Base-by-base conservation (phyloP, 23 red algal species). In the Gracilariopsis chorda region DNA sequence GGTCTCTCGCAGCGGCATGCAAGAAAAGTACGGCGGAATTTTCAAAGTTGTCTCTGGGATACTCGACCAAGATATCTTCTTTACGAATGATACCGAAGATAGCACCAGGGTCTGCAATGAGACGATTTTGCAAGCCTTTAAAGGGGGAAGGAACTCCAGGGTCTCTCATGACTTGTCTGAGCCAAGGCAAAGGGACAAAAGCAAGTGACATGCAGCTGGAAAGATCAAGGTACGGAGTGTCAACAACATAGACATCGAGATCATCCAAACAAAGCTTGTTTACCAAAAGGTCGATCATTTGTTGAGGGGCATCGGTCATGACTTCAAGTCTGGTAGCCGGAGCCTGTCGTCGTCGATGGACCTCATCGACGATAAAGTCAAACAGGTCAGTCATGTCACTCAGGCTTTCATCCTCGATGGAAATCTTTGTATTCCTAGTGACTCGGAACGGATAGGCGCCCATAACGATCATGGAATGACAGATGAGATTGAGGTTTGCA, bases 351-450 rank as follows among this genome's bases (percentile, higher is more conserved):
- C 96, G 63, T 68, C 84, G 71, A 59, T 93, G 88, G 33, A 98
- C 83, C 46, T 98, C 92, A 55, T 95, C 96, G 44, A 87, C 70
- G 37, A 98, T 92, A 42, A 93, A 84, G 56, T 90, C 89, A 20
- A 98, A 76, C 88, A 98, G 61, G 76, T 95, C 82, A 36, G 85
- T 71, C 61, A 61, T 86, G 27, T 93, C 92, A 40, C 80, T 76
- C 65, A 98, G 71, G 23, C 75, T 71, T 3, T 83, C 79, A 52
- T 95, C 92, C 27, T 98, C 96, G 56, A 98, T 76, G 13, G 89
- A 91, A 43, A 98, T 88, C 83, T 93, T 95, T 37, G 86, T 92
- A 73, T 98, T 98, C 37, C 96, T 74, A 37, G 96, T 98, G n/a
- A 98, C 88, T 28, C 96, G 86, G 78, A 98, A 98, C 14, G 85